Evolutionary conservation across 2,329 filamentous ascomycete genomes (phyloP).

Genomic region (Hypoxylon sp.): DNA sequence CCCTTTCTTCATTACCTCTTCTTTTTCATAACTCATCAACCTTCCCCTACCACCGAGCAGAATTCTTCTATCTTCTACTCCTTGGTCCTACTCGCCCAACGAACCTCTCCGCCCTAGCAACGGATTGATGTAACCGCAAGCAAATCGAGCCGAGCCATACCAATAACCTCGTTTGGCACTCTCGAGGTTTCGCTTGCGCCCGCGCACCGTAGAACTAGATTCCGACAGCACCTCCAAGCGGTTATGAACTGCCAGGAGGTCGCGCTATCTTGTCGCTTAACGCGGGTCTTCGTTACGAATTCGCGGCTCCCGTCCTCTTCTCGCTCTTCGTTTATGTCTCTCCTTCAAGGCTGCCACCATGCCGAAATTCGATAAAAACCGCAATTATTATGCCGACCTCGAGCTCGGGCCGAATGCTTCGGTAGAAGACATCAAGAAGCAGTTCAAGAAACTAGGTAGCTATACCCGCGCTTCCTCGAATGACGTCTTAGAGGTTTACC

Average conservation of each 20-base stretch:
- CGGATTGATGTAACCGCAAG: not conserved
- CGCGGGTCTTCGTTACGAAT: conserved; percentile 11
- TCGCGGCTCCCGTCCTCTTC: conserved; percentile 11
- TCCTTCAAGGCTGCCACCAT: conserved; percentile 55
- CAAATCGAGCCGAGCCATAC: not conserved
- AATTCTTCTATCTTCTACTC: not conserved
- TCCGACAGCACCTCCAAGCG: not conserved
- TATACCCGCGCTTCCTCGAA: not conserved
- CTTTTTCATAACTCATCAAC: not conserved
- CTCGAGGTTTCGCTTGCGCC: not conserved
- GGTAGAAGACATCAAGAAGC: conserved; percentile 80
- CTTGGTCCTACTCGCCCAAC: too few relatives aligned
- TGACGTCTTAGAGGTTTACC: conserved; percentile 1
- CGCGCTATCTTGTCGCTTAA: conserved; percentile 1
- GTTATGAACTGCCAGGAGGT: conserved; percentile 24
- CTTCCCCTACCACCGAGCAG: conserved; percentile 3
- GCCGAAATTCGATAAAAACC: conserved; percentile 72
- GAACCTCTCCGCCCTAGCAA: too few relatives aligned
- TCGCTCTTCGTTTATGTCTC: conserved; percentile 14
- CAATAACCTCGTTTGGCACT: not conserved
- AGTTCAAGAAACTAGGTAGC: conserved; percentile 82
- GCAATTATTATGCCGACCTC: conserved; percentile 87
- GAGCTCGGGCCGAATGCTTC: conserved; percentile 74
- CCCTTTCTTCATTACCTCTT: not conserved
- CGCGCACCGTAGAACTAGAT: not conserved